These are phyloP conservation scores for Epichloe typhina DNA, from an alignment of 2,329 filamentous ascomycete species.

Conservation along the genomic window DNA sequence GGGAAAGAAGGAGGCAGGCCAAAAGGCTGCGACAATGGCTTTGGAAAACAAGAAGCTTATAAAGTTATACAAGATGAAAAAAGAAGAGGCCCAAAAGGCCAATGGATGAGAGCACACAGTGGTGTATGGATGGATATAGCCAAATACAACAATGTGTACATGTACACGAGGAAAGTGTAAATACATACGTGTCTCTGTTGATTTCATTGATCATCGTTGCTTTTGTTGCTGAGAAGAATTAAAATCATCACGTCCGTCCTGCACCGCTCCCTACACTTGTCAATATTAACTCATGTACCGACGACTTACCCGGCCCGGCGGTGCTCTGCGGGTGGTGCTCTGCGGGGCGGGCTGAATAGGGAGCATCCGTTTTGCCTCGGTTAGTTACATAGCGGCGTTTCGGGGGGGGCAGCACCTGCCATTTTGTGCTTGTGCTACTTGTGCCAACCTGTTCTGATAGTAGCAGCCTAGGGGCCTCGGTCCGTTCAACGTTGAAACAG, in stretches of 20 bases:
- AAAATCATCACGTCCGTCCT: background rate
- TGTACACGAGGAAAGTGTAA: background rate
- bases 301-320: background rate
- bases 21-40: conserved; percentile 50
- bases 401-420: background rate
- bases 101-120: background rate
- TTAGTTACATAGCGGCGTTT: background rate
- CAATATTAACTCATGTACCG: too few relatives aligned
- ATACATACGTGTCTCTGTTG: background rate
- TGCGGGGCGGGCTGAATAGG: background rate
- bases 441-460: background rate
- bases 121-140: background rate
- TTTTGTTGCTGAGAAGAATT: background rate
- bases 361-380: background rate
- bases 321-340: background rate
- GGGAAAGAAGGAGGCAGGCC: conserved; percentile 56
- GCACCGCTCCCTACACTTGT: background rate
- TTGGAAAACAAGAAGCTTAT: conserved; percentile 54
- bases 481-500: background rate
- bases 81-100: conserved; percentile 11
- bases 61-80: conserved; percentile 34
- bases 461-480: background rate
- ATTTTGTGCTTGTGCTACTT: background rate
- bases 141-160: background rate
- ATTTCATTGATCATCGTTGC: background rate